These are phyloP conservation scores for Russula olivacea DNA, from an alignment of 768 basidiomycete genomes.

Conservation along the genomic window DNA sequence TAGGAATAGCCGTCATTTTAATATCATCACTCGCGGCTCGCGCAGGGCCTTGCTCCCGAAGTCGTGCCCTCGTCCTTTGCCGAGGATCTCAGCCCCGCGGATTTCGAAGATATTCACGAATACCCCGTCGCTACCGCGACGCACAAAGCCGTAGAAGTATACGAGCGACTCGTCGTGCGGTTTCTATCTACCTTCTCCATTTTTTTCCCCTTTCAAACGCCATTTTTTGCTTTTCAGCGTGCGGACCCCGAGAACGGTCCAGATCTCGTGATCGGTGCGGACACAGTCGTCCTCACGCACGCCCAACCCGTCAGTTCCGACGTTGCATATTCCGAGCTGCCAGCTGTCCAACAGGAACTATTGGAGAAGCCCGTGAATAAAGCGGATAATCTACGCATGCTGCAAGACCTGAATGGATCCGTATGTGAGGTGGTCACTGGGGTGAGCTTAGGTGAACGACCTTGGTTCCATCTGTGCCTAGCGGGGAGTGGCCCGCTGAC, in stretches of 20 bases:
- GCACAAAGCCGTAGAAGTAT: conserved; percentile 82
- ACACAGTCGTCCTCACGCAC: conserved; percentile 90
- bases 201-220: neutral
- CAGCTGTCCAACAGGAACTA: conserved; percentile 57
- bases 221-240: conserved; percentile 30
- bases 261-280: conserved; percentile 82
- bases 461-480: neutral
- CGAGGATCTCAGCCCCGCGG: conserved; percentile 63
- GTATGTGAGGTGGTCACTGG: conserved; percentile 93
- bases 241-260: conserved; percentile 62
- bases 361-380: conserved; percentile 83
- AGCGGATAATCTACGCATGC: conserved; percentile 80
- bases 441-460: conserved; percentile 62
- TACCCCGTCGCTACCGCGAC: conserved; percentile 73
- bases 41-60: conserved; percentile 59
- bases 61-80: conserved; percentile 72
- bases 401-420: conserved; percentile 79
- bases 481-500: neutral
- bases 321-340: conserved; percentile 48
- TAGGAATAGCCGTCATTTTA: neutral
- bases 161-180: conserved; percentile 70
- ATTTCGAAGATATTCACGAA: conserved; percentile 66
- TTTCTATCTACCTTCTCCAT: neutral
- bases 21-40: neutral
- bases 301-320: conserved; percentile 55